phyloP scores from a whole-genome alignment of 169 alveolate genomes.

The Plasmodium chabaudi region DNA sequence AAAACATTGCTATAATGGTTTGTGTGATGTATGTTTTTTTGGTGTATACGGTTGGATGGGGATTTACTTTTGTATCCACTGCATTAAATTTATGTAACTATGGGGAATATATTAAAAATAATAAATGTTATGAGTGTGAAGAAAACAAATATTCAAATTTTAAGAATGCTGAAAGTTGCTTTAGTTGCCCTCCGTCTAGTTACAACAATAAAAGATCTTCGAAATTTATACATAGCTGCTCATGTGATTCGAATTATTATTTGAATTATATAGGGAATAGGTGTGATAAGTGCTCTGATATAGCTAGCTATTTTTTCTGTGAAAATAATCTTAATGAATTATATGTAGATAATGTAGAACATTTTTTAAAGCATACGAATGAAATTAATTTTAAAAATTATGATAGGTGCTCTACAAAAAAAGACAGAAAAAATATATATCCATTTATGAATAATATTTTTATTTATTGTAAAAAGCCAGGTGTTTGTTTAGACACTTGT shows the following conservation, averaged over 20 bases:
- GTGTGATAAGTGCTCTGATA: constrained; percentile 54
- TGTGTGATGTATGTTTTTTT: no score
- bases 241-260: constrained; percentile 43
- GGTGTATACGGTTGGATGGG: background rate
- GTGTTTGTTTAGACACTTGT: constrained; percentile 67
- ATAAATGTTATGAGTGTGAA: constrained; percentile 47
- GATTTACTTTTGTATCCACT: background rate
- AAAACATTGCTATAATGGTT: no score
- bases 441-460: constrained; percentile 68
- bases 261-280: constrained; percentile 63
- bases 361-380: constrained; percentile 29
- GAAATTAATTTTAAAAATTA: constrained; percentile 26
- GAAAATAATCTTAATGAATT: constrained; percentile 32
- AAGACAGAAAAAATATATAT: constrained; percentile 51
- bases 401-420: constrained; percentile 35
- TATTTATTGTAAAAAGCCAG: constrained; percentile 51
- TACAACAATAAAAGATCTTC: constrained; percentile 27
- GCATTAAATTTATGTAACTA: constrained; percentile 35
- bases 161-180: constrained; percentile 70
- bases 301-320: constrained; percentile 40
- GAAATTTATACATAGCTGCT: constrained; percentile 58
- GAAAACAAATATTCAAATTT: constrained; percentile 42
- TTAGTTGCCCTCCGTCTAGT: constrained; percentile 72
- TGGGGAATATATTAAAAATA: constrained; percentile 70
- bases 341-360: constrained; percentile 38